These are phyloP conservation scores for Arthrobotrys iridis DNA, from an alignment of 2,329 filamentous ascomycete genomes.

Conservation along the genomic window DNA sequence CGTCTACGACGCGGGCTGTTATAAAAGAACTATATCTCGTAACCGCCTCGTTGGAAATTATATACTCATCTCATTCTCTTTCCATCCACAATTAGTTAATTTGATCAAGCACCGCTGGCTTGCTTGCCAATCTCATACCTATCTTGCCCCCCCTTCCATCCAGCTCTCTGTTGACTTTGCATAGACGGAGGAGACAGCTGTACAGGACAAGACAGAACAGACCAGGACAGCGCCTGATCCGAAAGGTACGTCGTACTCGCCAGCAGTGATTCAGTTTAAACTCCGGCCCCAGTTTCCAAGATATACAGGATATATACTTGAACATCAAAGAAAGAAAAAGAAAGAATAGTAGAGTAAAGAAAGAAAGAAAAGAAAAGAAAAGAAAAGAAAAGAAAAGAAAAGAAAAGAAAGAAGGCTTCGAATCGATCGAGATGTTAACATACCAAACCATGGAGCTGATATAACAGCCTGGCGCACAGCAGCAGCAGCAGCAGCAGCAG, in stretches of 20 bases:
- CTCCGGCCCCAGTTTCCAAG: neutral
- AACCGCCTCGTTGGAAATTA: slow-evolving; percentile 16
- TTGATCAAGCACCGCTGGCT: neutral
- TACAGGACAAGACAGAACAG: neutral
- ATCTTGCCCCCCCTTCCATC: too few relatives aligned
- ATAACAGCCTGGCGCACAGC: neutral
- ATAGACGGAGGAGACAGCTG: neutral
- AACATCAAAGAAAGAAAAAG: too few relatives aligned
- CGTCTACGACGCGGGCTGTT: neutral
- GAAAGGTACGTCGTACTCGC: neutral
- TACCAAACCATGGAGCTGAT: slow-evolving; percentile 2
- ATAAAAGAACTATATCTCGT: neutral
- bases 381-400: too few relatives aligned
- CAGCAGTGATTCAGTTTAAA: neutral
- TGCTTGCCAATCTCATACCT: neutral
- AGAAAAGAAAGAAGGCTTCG: neutral
- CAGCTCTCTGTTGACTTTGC: too few relatives aligned
- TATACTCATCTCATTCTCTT: neutral
- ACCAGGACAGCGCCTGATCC: neutral
- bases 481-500: too few relatives aligned
- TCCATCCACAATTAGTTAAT: neutral
- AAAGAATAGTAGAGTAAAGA: too few relatives aligned
- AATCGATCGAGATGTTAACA: slow-evolving; percentile 12
- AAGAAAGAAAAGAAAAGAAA: too few relatives aligned
- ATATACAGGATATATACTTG: neutral